These are phyloP conservation scores for Exophiala calicioides DNA, from an alignment of 2,329 filamentous ascomycete species.

Conservation along the genomic window DNA sequence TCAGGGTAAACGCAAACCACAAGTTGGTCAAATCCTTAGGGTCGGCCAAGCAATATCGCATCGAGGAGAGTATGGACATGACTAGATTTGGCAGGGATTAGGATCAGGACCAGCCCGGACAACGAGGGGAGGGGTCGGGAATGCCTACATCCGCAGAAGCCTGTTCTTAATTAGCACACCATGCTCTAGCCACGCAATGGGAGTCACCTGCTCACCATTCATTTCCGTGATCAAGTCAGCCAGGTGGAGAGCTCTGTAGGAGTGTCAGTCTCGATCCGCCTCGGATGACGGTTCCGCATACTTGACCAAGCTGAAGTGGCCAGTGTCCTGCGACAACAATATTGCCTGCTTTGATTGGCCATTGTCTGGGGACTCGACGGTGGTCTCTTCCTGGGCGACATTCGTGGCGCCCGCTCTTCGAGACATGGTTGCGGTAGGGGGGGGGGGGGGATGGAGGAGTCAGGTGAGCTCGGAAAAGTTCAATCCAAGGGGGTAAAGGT, in stretches of 20 bases:
- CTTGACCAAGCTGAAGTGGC: conserved; percentile 55
- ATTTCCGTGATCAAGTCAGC: conserved; percentile 54
- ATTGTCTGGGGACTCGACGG: conserved; percentile 29
- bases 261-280: neutral
- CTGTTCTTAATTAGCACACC: conserved; percentile 33
- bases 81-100: no score
- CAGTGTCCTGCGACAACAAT: conserved; percentile 49
- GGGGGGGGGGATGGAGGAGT: neutral
- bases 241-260: conserved; percentile 48
- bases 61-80: conserved; percentile 92
- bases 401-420: conserved; percentile 27
- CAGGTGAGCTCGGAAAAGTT: conserved; percentile 1
- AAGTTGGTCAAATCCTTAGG: conserved; percentile 66
- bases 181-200: neutral
- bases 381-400: conserved; percentile 20
- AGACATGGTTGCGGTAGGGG: conserved; percentile 26
- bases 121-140: conserved; percentile 7
- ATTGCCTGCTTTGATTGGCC: conserved; percentile 53
- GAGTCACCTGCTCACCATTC: conserved; percentile 48
- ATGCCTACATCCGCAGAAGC: conserved; percentile 51
- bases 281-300: conserved; percentile 22
- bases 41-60: conserved; percentile 85
- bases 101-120: neutral
- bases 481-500: neutral
- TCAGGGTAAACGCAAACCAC: conserved; percentile 80